Evolutionary conservation across 2,329 filamentous ascomycete species (phyloP).

Genomic region (Pestalotiopsis fici): DNA sequence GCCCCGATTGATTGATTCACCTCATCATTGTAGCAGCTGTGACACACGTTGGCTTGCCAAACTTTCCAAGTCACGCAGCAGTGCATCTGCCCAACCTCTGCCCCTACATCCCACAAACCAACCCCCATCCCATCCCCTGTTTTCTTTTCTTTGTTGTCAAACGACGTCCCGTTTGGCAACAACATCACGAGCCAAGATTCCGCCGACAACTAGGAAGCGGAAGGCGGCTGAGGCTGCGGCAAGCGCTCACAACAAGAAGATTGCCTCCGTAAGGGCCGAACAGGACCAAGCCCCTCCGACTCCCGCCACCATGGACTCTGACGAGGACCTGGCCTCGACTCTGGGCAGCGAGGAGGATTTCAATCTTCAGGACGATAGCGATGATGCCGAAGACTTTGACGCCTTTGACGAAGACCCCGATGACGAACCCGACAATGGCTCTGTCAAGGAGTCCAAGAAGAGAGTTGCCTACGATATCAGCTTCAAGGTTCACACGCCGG

Average conservation of each 20-base stretch:
- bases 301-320: slow-evolving; percentile 82
- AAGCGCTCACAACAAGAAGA: slow-evolving; percentile 50
- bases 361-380: slow-evolving; percentile 71
- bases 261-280: slow-evolving; percentile 43
- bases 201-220: slow-evolving; percentile 60
- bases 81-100: neutral
- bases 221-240: slow-evolving; percentile 65
- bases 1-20: neutral
- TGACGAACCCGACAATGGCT: slow-evolving; percentile 52
- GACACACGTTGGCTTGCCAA: neutral
- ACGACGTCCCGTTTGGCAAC: slow-evolving; percentile 11
- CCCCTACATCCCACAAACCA: neutral
- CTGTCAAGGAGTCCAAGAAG: slow-evolving; percentile 65
- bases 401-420: slow-evolving; percentile 61
- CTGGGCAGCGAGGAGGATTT: slow-evolving; percentile 77
- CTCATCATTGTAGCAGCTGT: neutral
- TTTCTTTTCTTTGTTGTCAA: neutral
- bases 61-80: neutral
- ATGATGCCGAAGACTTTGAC: slow-evolving; percentile 60
- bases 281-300: slow-evolving; percentile 56
- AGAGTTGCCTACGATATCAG: slow-evolving; percentile 80
- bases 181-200: slow-evolving; percentile 51
- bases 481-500: slow-evolving; percentile 78
- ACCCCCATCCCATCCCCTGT: neutral
- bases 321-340: slow-evolving; percentile 89